These are phyloP conservation scores for Coemansia sp. DNA, from an alignment of 192 early-diverging fungal genomes.

Conservation along the genomic window DNA sequence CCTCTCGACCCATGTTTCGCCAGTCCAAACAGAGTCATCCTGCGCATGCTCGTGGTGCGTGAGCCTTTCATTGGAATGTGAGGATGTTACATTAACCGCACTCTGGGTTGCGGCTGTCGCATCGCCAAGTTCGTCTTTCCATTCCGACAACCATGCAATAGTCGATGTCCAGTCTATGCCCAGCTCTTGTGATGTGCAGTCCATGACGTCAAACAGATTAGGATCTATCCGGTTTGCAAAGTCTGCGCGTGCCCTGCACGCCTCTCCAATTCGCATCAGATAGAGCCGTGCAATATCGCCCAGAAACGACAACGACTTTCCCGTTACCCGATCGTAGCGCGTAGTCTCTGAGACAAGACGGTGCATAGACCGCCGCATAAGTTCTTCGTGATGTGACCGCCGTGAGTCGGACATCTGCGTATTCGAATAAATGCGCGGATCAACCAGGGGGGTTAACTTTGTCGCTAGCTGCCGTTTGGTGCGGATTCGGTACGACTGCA, in stretches of 20 bases:
- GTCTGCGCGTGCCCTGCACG: conserved; percentile 43
- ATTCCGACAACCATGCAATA: conserved; percentile 32
- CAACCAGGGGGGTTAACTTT: conserved; percentile 20
- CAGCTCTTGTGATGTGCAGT: conserved; percentile 23
- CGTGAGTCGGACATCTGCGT: conserved; percentile 8
- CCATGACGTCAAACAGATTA: conserved; percentile 32
- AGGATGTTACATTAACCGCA: not conserved
- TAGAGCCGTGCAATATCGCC: conserved; percentile 45
- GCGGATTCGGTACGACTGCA: conserved; percentile 4
- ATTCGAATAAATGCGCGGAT: conserved; percentile 24
- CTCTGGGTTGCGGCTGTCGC: no score
- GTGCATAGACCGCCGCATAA: conserved; percentile 48
- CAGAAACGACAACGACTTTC: conserved; percentile 32
- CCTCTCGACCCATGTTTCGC: not conserved
- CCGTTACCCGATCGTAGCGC: conserved; percentile 38
- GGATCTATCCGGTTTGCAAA: conserved; percentile 42
- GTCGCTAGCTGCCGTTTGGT: conserved; percentile 1
- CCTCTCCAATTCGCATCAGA: conserved; percentile 45
- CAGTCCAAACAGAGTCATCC: not conserved
- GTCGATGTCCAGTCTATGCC: conserved; percentile 28
- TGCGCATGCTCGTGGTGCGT: not conserved
- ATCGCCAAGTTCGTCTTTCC: conserved; percentile 34
- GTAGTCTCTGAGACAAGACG: conserved; percentile 44
- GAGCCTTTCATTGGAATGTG: not conserved
- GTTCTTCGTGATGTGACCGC: conserved; percentile 32